phyloP scores from a whole-genome alignment of 176 grass and related monocot species.

The Eragrostis nindensis region DNA sequence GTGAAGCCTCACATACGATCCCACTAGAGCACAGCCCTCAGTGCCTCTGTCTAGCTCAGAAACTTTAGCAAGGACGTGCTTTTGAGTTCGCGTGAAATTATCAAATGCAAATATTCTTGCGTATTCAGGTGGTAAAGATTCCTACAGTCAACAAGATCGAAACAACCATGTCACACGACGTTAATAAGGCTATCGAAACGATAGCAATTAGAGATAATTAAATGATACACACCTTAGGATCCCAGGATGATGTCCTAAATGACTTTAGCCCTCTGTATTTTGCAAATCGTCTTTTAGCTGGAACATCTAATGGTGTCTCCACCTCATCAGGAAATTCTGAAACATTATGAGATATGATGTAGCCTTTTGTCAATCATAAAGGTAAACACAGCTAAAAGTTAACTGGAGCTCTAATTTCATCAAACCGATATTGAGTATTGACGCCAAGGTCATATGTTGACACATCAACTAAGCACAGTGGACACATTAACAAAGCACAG shows the following conservation, averaged over 20 bases:
- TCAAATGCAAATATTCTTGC: constrained; percentile 95
- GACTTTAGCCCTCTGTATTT: constrained; percentile 96
- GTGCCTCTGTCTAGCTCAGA: constrained; percentile 46
- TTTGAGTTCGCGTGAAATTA: constrained; percentile 87
- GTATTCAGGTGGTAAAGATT: constrained; percentile 90
- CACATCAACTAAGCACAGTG: too few species aligned
- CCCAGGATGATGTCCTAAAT: constrained; percentile 94
- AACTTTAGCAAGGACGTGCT: constrained; percentile 71
- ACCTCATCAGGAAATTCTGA: constrained; percentile 99
- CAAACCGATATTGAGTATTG: neutral
- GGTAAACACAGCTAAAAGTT: neutral
- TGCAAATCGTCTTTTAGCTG: constrained; percentile 90
- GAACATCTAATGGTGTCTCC: constrained; percentile 89
- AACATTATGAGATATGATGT: constrained; percentile 38
- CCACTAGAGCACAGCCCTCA: constrained; percentile 62
- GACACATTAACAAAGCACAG: neutral
- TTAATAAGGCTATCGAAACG: constrained; percentile 3
- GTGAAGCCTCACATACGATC: constrained; percentile 77
- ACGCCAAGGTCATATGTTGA: neutral
- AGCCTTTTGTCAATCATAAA: constrained; percentile 14
- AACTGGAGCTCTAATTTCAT: neutral
- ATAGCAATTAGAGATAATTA: constrained; percentile 13
- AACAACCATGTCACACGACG: constrained; percentile 42
- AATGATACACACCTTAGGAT: constrained; percentile 73
- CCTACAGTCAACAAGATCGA: constrained; percentile 57